phyloP scores from a whole-genome alignment of 352 stramenopile species.

The Phytophthora hibernalis region DNA sequence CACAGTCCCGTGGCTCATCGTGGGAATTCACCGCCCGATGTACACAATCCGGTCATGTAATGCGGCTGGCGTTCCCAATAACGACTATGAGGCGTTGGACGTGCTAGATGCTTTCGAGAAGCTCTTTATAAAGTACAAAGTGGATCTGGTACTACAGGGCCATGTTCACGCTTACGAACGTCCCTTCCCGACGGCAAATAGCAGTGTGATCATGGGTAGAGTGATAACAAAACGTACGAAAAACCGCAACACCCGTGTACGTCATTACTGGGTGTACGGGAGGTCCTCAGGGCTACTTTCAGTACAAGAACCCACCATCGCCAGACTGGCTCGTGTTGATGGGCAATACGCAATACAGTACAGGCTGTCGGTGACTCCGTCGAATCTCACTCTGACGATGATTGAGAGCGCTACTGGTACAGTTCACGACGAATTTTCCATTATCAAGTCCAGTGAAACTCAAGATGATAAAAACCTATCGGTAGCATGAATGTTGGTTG shows the following conservation, averaged over 20 bases:
- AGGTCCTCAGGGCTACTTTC: conserved; percentile 37
- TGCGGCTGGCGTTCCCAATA: conserved; percentile 21
- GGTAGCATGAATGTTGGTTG: neutral
- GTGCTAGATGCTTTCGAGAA: conserved; percentile 63
- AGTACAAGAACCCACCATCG: conserved; percentile 27
- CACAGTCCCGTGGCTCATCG: conserved; percentile 60
- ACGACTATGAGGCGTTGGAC: conserved; percentile 25
- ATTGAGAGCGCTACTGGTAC: conserved; percentile 30
- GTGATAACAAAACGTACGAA: conserved; percentile 44
- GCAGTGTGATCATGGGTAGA: conserved; percentile 42
- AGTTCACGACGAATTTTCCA: conserved; percentile 50
- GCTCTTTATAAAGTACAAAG: conserved; percentile 66
- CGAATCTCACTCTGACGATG: conserved; percentile 43
- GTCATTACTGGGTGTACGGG: conserved; percentile 50
- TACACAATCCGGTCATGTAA: conserved; percentile 49
- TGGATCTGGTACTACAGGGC: conserved; percentile 60
- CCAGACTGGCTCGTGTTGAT: conserved; percentile 42
- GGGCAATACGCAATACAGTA: conserved; percentile 45
- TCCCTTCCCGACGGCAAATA: conserved; percentile 52
- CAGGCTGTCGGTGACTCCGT: conserved; percentile 41
- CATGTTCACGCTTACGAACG: conserved; percentile 67
- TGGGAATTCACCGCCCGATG: conserved; percentile 61
- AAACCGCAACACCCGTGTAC: conserved; percentile 58
- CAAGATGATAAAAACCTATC: neutral
- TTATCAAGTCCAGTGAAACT: conserved; percentile 33